phyloP scores from a whole-genome alignment of 805 yeast genomes.

The Schwanniomyces occidentalis region DNA sequence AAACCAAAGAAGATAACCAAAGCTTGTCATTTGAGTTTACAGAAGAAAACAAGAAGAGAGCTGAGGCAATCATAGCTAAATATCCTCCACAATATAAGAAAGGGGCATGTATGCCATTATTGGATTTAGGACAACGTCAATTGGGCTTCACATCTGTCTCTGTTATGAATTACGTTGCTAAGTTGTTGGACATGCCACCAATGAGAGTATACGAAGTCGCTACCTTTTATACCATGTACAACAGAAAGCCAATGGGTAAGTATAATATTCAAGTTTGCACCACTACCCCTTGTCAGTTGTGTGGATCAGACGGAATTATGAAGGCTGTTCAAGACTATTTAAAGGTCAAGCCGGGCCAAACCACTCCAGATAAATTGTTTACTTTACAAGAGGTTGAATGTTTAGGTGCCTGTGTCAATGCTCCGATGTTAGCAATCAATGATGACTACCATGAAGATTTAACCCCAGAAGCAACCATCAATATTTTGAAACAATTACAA shows the following conservation, averaged over 20 bases:
- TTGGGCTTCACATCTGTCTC: conserved; percentile 81
- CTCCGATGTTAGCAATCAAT: conserved; percentile 83
- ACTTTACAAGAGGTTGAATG: conserved; percentile 88
- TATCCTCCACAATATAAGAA: conserved; percentile 87
- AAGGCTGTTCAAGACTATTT: conserved; percentile 63
- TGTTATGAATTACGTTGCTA: conserved; percentile 89
- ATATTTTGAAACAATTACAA: conserved; percentile 61
- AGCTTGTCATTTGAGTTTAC: conserved; percentile 71
- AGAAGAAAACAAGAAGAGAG: conserved; percentile 61
- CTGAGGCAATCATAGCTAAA: conserved; percentile 72
- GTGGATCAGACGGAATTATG: conserved; percentile 80
- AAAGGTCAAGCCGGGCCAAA: conserved; percentile 71
- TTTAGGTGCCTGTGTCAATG: conserved; percentile 89
- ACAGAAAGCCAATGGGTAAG: conserved; percentile 83
- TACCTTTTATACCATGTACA: conserved; percentile 88
- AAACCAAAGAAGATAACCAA: conserved; percentile 66
- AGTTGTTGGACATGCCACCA: conserved; percentile 83
- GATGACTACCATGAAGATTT: conserved; percentile 84
- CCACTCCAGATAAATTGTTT: conserved; percentile 72
- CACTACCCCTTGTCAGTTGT: conserved; percentile 85
- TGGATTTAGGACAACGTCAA: conserved; percentile 87
- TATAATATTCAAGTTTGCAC: conserved; percentile 84
- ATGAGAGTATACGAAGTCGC: conserved; percentile 95
- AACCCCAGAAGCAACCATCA: conserved; percentile 63
- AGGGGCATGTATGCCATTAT: conserved; percentile 84